Evolutionary conservation across 495 filamentous ascomycete species (phyloP).

Genomic region (Astrothelium macrocarpum): DNA sequence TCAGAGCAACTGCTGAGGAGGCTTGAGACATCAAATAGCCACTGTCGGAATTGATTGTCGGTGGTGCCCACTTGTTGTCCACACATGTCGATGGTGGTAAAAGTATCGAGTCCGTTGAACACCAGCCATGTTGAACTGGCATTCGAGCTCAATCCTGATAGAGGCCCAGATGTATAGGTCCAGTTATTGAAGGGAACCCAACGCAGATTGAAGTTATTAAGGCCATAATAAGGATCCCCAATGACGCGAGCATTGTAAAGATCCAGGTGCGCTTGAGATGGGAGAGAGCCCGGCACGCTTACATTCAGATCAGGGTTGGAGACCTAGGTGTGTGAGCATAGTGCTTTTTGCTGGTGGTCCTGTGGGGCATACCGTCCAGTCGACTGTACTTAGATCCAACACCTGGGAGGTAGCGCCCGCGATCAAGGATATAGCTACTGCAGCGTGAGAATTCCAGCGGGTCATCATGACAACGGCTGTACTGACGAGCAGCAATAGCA

Average conservation of each 20-base stretch:
- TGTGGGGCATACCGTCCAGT: conserved; percentile 9
- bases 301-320: conserved; percentile 9
- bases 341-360: not conserved
- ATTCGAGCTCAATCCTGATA: conserved; percentile 38
- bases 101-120: conserved; percentile 60
- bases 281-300: conserved; percentile 46
- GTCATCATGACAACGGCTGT: not conserved
- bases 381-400: conserved; percentile 6
- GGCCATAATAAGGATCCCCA: conserved; percentile 36
- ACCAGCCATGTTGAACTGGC: conserved; percentile 26
- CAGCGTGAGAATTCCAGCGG: conserved; percentile 4
- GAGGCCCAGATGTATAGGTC: conserved; percentile 49
- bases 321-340: not conserved
- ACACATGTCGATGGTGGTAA: conserved; percentile 53
- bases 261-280: conserved; percentile 56
- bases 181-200: conserved; percentile 54
- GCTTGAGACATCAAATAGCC: conserved; percentile 54
- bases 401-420: conserved; percentile 8
- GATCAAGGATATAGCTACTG: not conserved
- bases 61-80: conserved; percentile 51
- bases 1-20: conserved; percentile 39
- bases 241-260: conserved; percentile 40
- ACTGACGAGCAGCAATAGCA: not conserved
- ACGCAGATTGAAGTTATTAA: conserved; percentile 54
- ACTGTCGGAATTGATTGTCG: conserved; percentile 65